Percentiles rank a stretch among this genome's conserved stretches.
phyloP scores from a whole-genome alignment of 352 stramenopile species.

The Globisporangium yorkense region DNA sequence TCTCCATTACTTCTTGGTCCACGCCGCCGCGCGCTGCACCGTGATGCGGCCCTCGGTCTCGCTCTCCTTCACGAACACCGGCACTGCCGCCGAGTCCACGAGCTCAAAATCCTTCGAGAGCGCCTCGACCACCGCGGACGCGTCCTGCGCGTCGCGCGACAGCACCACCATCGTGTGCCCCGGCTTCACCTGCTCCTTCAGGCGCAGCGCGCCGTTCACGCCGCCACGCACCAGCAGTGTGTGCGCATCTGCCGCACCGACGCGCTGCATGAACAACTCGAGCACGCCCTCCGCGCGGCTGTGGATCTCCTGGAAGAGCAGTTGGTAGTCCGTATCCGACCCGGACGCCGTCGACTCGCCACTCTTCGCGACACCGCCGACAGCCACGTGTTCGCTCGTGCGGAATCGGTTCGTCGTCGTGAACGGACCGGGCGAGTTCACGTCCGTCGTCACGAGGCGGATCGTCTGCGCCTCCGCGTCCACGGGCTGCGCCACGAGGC shows the following conservation, averaged over 20 bases:
- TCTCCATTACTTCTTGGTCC: conserved; percentile 23
- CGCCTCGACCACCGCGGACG: conserved; percentile 20
- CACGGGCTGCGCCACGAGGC: conserved; percentile 84
- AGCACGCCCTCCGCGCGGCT: conserved; percentile 53
- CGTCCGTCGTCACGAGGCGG: conserved; percentile 55
- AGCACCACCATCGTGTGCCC: conserved; percentile 61
- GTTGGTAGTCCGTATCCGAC: conserved; percentile 17
- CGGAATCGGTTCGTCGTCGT: conserved; percentile 58
- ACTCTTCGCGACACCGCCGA: conserved; percentile 7
- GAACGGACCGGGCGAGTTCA: conserved; percentile 66
- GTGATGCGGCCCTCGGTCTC: conserved; percentile 43
- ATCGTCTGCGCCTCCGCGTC: conserved; percentile 52
- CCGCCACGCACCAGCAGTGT: conserved; percentile 39
- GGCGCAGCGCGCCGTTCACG: conserved; percentile 27
- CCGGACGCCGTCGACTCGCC: not conserved
- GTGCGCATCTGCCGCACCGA: conserved; percentile 12
- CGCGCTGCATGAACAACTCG: conserved; percentile 43
- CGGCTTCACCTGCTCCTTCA: conserved; percentile 45
- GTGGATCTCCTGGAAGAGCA: conserved; percentile 53
- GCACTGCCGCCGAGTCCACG: conserved; percentile 34
- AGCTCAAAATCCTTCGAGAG: conserved; percentile 39
- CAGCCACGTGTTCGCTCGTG: conserved; percentile 35
- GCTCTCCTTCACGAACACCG: conserved; percentile 44
- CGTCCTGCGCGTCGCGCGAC: conserved; percentile 25
- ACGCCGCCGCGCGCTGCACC: conserved; percentile 39